These are phyloP conservation scores for Tetrahymena elliotti DNA, from an alignment of 73 alveolate genomes.

Conservation along the genomic window DNA sequence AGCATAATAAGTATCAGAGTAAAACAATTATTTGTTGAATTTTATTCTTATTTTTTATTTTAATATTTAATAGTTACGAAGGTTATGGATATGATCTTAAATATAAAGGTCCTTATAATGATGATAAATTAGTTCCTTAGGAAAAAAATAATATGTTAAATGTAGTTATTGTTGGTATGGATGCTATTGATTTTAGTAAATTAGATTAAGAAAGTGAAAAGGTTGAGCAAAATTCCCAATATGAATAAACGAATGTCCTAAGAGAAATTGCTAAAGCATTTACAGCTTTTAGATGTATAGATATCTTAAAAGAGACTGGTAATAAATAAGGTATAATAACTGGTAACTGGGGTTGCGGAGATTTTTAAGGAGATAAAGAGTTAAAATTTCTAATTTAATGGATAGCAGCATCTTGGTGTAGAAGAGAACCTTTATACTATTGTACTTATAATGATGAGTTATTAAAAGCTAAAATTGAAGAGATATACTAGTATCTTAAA, in stretches of 20 bases:
- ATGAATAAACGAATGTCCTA: background rate
- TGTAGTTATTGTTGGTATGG: background rate
- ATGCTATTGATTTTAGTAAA: background rate
- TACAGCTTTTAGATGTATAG: constrained; percentile 30
- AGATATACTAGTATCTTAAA: background rate
- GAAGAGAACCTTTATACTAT: background rate
- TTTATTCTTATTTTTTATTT: background rate
- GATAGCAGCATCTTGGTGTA: constrained; percentile 61
- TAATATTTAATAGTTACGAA: background rate
- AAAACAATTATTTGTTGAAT: too few relatives aligned
- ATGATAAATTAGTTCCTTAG: background rate
- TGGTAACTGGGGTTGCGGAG: constrained; percentile 89
- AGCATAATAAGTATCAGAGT: constrained; percentile 28
- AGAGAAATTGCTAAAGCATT: constrained; percentile 68
- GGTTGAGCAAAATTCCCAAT: background rate
- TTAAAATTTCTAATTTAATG: constrained; percentile 63
- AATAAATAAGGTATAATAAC: constrained; percentile 40
- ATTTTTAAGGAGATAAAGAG: constrained; percentile 57
- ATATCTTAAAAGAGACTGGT: background rate
- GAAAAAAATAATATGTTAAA: background rate
- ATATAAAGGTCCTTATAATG: background rate
- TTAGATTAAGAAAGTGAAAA: background rate
- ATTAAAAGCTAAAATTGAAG: background rate
- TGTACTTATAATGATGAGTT: background rate
- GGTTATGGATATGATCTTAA: background rate